These are phyloP conservation scores for Bruguiera gymnorhiza DNA, from an alignment of 345 rosid species.

Conservation along the genomic window DNA sequence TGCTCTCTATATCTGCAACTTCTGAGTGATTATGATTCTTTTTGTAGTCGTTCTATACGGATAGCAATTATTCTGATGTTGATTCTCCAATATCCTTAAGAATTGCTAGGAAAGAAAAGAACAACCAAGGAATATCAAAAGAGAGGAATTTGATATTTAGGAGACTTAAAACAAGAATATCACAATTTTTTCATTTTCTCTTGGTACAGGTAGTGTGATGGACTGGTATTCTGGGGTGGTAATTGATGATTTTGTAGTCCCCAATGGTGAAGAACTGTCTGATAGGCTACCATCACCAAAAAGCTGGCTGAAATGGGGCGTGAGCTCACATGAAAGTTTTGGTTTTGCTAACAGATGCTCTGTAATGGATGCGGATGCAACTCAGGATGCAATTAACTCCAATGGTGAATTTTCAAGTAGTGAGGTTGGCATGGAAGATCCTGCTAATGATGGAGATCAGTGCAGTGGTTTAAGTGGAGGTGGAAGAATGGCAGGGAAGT, in stretches of 20 bases:
- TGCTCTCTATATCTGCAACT: too few relatives aligned
- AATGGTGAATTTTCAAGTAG: slow-evolving; percentile 13
- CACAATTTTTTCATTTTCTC: not conserved
- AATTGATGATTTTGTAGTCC: slow-evolving; percentile 43
- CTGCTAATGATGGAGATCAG: slow-evolving; percentile 14
- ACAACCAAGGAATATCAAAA: not conserved
- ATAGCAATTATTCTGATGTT: too few relatives aligned
- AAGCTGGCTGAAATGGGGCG: slow-evolving; percentile 51
- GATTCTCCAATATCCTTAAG: too few relatives aligned
- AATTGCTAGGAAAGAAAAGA: not conserved
- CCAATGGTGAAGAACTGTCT: slow-evolving; percentile 37
- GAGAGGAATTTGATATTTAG: not conserved
- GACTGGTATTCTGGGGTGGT: slow-evolving; percentile 38
- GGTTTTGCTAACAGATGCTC: slow-evolving; percentile 26
- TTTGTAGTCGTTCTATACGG: too few relatives aligned
- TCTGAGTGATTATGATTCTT: too few relatives aligned
- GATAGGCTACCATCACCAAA: slow-evolving; percentile 48
- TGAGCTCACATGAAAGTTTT: slow-evolving; percentile 17
- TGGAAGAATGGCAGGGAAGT: slow-evolving; percentile 29
- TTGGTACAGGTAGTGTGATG: slow-evolving; percentile 38
- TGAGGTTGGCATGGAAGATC: slow-evolving; percentile 22
- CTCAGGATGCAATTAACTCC: slow-evolving; percentile 15
- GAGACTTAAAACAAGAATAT: not conserved
- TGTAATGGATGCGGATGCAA: slow-evolving; percentile 1
- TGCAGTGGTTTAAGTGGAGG: slow-evolving; percentile 22